A percentile compares a stretch with the other conserved stretches of the same genome.
phyloP scores from a whole-genome alignment of 306 rosid species.

The Acacia crassicarpa region DNA sequence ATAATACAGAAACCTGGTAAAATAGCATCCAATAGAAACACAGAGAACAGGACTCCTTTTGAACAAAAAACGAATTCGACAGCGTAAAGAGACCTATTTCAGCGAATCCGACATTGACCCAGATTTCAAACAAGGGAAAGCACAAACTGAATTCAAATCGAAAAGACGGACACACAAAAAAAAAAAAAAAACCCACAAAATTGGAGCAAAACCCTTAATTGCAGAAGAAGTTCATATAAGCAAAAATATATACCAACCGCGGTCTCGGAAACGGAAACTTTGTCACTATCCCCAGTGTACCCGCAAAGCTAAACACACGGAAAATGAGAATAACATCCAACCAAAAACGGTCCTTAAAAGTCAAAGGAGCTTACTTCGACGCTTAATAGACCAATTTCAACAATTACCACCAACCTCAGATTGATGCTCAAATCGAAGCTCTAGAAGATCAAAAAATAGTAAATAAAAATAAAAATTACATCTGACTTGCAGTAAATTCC shows the following conservation, averaged over 20 bases:
- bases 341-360: conserved; percentile 17
- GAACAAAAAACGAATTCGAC: conserved; percentile 5
- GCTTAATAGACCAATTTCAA: conserved; percentile 29
- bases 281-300: neutral
- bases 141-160: neutral
- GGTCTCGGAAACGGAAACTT: neutral
- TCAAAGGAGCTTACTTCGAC: conserved; percentile 32
- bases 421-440: conserved; percentile 21
- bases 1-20: conserved; percentile 3
- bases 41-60: neutral
- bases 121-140: conserved; percentile 7
- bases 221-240: conserved; percentile 3
- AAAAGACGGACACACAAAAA: neutral
- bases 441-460: neutral
- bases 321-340: conserved; percentile 19
- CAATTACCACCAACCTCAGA: neutral
- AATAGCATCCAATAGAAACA: neutral
- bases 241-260: conserved; percentile 13
- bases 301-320: conserved; percentile 22
- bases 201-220: conserved; percentile 21
- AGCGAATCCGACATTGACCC: neutral
- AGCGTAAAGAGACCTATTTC: conserved; percentile 12
- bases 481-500: conserved; percentile 12
- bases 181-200: neutral
- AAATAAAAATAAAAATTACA: neutral